Evolutionary conservation across 2,329 filamentous ascomycete species (phyloP).

Genomic region (Trichophyton benhamiae): DNA sequence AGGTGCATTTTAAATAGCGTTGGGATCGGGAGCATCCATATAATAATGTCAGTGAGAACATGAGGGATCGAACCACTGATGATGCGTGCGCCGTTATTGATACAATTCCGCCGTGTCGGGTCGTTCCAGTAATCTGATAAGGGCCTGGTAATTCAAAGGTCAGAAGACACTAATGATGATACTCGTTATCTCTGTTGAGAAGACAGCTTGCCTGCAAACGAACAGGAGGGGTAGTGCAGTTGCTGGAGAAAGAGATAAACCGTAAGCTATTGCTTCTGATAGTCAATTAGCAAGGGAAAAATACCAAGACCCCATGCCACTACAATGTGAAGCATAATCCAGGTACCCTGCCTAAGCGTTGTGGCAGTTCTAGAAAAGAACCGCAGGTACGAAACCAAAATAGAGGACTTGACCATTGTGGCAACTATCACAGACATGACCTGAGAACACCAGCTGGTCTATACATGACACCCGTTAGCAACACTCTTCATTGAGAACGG

Average conservation of each 20-base stretch:
- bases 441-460: constrained; percentile 14
- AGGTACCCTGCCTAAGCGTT: constrained; percentile 4
- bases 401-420: constrained; percentile 13
- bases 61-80: constrained; percentile 9
- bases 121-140: constrained; percentile 11
- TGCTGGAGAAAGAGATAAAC: constrained; percentile 6
- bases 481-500: not conserved
- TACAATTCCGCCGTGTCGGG: constrained; percentile 5
- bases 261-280: not conserved
- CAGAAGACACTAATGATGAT: not conserved
- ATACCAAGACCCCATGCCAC: constrained; percentile 13
- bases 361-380: constrained; percentile 5
- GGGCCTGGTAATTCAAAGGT: constrained; percentile 6
- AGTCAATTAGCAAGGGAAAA: not conserved
- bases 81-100: constrained; percentile 8
- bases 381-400: constrained; percentile 13
- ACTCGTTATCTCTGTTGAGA: not conserved
- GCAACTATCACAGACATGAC: constrained; percentile 11
- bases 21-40: constrained; percentile 14
- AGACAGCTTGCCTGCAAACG: constrained; percentile 11
- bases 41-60: constrained; percentile 12
- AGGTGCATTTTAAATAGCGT: constrained; percentile 13
- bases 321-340: constrained; percentile 11
- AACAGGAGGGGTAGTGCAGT: constrained; percentile 10
- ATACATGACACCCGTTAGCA: not conserved